A percentile compares a stretch with the other conserved stretches of the same genome.
Conservation (phyloP, 179 eudicot genomes). For the Carnegiea gigantea region DNA sequence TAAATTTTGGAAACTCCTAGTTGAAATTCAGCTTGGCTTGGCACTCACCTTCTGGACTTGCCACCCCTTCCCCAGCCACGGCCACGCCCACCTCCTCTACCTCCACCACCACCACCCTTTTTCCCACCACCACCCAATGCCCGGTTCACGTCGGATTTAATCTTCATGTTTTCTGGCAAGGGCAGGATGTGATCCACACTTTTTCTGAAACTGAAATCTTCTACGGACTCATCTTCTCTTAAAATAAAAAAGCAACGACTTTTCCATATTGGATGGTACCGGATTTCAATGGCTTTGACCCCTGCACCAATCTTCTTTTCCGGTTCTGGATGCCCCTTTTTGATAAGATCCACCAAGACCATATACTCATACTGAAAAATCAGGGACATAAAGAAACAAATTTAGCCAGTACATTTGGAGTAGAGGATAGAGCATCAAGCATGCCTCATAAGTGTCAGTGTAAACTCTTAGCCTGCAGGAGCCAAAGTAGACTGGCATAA, state of each 20-base stretch:
- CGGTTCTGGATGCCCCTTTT: slow-evolving; percentile 75
- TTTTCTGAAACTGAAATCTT: slow-evolving; percentile 96
- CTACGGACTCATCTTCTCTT: slow-evolving; percentile 62
- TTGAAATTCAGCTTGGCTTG: background rate
- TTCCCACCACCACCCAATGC: slow-evolving; percentile 48
- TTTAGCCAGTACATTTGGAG: background rate
- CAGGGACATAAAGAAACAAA: background rate
- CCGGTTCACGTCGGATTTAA: slow-evolving; percentile 62
- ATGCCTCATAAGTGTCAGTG: background rate
- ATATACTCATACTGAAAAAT: slow-evolving; percentile 68
- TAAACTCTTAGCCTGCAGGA: background rate
- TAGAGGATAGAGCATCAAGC: background rate
- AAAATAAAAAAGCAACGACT: slow-evolving; percentile 82
- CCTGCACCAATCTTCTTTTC: slow-evolving; percentile 75
- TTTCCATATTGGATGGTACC: slow-evolving; percentile 63
- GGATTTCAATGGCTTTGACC: slow-evolving; percentile 65
- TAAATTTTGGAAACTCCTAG: background rate
- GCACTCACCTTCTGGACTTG: slow-evolving; percentile 25
- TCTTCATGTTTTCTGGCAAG: slow-evolving; percentile 82
- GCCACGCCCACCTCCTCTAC: slow-evolving; percentile 52
- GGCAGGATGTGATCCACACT: slow-evolving; percentile 88
- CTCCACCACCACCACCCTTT: slow-evolving; percentile 45
- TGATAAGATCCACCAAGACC: slow-evolving; percentile 69
- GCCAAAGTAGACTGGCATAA: too few species aligned
- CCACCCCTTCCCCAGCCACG: slow-evolving; percentile 49